A percentile compares a stretch with the other conserved stretches of the same genome.
These are phyloP conservation scores for Fraxinus baroniana DNA, from an alignment of 305 asterid species.

Conservation along the genomic window DNA sequence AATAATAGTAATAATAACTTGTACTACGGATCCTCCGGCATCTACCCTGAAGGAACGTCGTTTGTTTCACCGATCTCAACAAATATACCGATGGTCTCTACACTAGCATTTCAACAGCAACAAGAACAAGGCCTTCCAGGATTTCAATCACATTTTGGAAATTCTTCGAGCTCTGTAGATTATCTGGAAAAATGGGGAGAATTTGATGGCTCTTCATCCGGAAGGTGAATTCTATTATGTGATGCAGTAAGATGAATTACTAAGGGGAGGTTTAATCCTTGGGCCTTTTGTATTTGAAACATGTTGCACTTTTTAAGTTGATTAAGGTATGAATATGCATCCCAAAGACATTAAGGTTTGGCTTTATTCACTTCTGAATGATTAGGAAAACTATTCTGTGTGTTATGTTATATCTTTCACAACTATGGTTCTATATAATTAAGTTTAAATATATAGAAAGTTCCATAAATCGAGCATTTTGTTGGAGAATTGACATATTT, in stretches of 20 bases:
- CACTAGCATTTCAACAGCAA: not conserved
- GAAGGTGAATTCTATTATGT: not conserved
- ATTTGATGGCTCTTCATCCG: constrained; percentile 16
- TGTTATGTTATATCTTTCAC: not conserved
- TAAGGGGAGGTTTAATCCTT: not conserved
- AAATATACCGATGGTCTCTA: not conserved
- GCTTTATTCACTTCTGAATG: not conserved
- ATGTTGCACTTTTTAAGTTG: not conserved
- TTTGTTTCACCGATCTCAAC: not conserved
- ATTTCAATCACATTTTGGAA: constrained; percentile 23
- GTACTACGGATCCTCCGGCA: constrained; percentile 21
- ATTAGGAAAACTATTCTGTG: not conserved
- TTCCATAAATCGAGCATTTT: not conserved
- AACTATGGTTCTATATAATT: not conserved
- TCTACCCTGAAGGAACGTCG: not conserved
- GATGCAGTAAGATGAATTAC: not conserved
- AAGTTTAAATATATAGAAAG: not conserved
- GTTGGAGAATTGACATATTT: not conserved
- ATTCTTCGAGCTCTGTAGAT: constrained; percentile 6
- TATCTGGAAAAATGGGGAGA: constrained; percentile 33
- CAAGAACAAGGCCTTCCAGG: constrained; percentile 25
- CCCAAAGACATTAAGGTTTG: not conserved
- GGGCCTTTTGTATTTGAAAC: not conserved
- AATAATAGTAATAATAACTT: constrained; percentile 18
- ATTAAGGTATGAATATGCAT: not conserved